phyloP scores from a whole-genome alignment of 345 rosid genomes.

The Schrenkiella parvula region DNA sequence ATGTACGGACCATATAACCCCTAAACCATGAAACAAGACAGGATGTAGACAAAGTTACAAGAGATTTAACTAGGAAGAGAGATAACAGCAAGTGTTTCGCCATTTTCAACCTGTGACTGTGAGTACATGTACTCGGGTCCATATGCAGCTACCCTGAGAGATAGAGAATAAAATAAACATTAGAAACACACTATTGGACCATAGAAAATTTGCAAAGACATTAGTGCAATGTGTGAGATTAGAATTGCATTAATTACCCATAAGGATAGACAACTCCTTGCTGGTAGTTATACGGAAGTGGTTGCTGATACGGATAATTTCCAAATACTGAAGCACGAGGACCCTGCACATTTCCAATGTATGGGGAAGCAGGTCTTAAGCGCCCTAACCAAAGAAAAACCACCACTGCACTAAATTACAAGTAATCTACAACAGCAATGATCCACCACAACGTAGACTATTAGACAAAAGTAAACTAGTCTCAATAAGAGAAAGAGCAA shows the following conservation, averaged over 20 bases:
- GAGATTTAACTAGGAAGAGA: not conserved
- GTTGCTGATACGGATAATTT: conserved; percentile 74
- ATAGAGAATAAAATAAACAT: conserved; percentile 1
- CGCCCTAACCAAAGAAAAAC: conserved; percentile 45
- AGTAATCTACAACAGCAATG: not conserved
- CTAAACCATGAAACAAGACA: conserved; percentile 33
- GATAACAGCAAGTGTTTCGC: not conserved
- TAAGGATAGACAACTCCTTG: conserved; percentile 77
- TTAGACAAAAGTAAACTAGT: not conserved
- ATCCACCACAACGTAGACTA: not conserved
- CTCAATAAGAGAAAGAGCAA: not conserved
- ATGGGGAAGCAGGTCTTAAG: conserved; percentile 57
- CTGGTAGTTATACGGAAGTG: conserved; percentile 62
- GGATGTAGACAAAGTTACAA: not conserved
- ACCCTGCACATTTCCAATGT: conserved; percentile 54
- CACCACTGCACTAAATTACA: conserved; percentile 9
- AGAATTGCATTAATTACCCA: conserved; percentile 55
- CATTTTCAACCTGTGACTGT: conserved; percentile 60
- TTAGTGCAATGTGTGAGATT: not conserved
- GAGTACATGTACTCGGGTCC: conserved; percentile 76
- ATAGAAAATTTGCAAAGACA: not conserved
- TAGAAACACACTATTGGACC: not conserved
- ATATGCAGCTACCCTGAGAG: conserved; percentile 62
- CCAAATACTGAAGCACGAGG: conserved; percentile 59
- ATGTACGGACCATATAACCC: conserved; percentile 64